Evolutionary conservation across 169 alveolate genomes (phyloP), one percentile per base, ranked within the genome.

Genomic region (Blepharisma undulans): DNA sequence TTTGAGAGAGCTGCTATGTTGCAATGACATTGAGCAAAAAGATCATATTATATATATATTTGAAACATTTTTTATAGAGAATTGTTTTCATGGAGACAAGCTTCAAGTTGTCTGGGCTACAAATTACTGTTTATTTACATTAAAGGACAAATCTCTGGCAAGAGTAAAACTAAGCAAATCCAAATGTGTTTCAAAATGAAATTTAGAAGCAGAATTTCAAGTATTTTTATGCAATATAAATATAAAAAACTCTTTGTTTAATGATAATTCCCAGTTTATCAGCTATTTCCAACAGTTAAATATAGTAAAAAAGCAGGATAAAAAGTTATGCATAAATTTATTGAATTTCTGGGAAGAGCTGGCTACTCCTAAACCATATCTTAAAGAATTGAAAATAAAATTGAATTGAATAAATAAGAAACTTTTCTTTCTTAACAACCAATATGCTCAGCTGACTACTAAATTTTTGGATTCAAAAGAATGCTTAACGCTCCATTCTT

Each of bases 51-150:
- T 48, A 10, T 48, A 48, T 48, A 12, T 48, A 48, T 48, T 48
- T 48, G 66, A 48, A 48, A 48, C 66, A 0, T 48, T 48, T 18
- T 48, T 48, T 48, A 48, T 18, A 3, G 66, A 48, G 14, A 12
- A 48, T 0, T 48, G 7, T 48, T 48, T 48, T 5, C 66, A 48
- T 48, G 66, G 66, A 48, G 66, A 48, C 66, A 48, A 48, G 66
- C 66, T 48, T 48, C 66, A 48, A 48, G 66, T 36, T 29, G 34
- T 12, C 8, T 78, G 86, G 71, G 86, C 34, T 27, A 27, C 61
- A 21, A 78, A 78, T 78, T 78, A 78, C 30, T 78, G 86, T 36
- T 27, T 78, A 29, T 78, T 27, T 78, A 29, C 86, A 78, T n/a
- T 78, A 32, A 32, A 78, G 27, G 86, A 78, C 60, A 27, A 29